Evolutionary conservation across 495 filamentous ascomycete genomes (phyloP).

Genomic region (Filosporella fistucella): DNA sequence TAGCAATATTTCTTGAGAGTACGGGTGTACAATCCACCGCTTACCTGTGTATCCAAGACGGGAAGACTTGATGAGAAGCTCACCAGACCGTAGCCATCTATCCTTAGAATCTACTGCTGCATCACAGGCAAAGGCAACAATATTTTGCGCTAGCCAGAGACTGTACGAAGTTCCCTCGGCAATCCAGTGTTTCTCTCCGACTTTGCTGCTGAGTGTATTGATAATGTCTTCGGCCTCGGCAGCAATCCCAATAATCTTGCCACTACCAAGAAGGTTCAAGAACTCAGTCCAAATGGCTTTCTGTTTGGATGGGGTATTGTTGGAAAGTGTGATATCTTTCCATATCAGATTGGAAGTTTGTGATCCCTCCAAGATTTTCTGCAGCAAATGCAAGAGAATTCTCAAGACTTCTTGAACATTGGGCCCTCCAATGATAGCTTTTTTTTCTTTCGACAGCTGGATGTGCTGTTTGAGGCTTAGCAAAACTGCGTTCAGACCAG

Average conservation of each 20-base stretch:
- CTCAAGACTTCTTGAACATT: slow-evolving; percentile 37
- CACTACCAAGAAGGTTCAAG: slow-evolving; percentile 55
- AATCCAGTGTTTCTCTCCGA: slow-evolving; percentile 50
- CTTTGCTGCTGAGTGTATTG: slow-evolving; percentile 20
- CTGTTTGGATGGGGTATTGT: slow-evolving; percentile 24
- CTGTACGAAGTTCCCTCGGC: slow-evolving; percentile 60
- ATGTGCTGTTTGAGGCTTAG: slow-evolving; percentile 55
- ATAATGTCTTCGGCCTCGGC: slow-evolving; percentile 68
- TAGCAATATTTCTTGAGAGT: slow-evolving; percentile 13
- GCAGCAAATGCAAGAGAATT: slow-evolving; percentile 32
- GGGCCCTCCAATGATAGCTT: slow-evolving; percentile 30
- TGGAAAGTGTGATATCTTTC: slow-evolving; percentile 24
- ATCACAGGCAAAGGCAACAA: slow-evolving; percentile 44
- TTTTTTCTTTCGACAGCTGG: slow-evolving; percentile 36
- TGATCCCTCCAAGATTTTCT: slow-evolving; percentile 51
- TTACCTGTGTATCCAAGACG: slow-evolving; percentile 73
- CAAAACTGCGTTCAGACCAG: slow-evolving; percentile 67
- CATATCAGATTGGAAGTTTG: slow-evolving; percentile 49
- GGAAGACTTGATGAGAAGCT: slow-evolving; percentile 60
- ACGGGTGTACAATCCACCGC: too few species aligned
- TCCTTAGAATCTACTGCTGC: slow-evolving; percentile 33
- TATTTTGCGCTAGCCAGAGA: slow-evolving; percentile 68
- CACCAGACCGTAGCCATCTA: slow-evolving; percentile 53
- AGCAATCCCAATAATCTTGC: slow-evolving; percentile 64
- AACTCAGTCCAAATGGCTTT: slow-evolving; percentile 63